Evolutionary conservation across 768 basidiomycete genomes (phyloP), one percentile per base, ranked within the genome.

Genomic region (Boletus vinaceobasis): DNA sequence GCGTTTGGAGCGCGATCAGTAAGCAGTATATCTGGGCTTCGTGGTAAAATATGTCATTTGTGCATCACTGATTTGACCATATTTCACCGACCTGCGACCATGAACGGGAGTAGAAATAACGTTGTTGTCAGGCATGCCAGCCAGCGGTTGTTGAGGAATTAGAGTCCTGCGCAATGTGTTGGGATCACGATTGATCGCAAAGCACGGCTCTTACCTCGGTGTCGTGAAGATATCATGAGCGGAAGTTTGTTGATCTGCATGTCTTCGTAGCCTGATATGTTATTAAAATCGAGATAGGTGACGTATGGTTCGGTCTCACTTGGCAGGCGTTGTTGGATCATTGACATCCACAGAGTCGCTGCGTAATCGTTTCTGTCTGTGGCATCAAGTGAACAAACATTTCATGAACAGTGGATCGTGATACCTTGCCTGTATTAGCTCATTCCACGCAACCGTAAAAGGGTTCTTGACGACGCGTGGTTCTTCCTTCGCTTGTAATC

Each of bases 331-430:
- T 17, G 26, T 43, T n/a, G 47, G 10, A 38, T 35, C 44, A 37
- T 57, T 36, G 33, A 36, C 36, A 33, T 58, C 59, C 37, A 49
- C 17, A n/a, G 65, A 70, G 48, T 49, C 31, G 40, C 61, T 66
- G 8, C 54, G 64, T n/a, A 51, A 40, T 49, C 70, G 61, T 54
- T 71, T 71, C 23, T 52, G 56, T 36, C 64, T 71, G 47, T 38
- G 9, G 2, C 3, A 29, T 33, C 2, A 5, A 11, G 14, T 66
- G 48, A 62, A 21, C 19, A 43, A 31, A 36, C 15, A 21, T 8
- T 19, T 33, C 32, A 40, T 7, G 21, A 31, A 53, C 2, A 38
- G 47, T 23, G 13, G 29, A 17, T 19, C 2, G 14, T 10, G 3
- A 48, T 55, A 62, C 65, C 60, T 57, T 35, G 62, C 58, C 15